Evolutionary conservation across 352 stramenopile species (phyloP), one percentile per base, ranked within the genome.

Genomic region (Blastocystis sp.): DNA sequence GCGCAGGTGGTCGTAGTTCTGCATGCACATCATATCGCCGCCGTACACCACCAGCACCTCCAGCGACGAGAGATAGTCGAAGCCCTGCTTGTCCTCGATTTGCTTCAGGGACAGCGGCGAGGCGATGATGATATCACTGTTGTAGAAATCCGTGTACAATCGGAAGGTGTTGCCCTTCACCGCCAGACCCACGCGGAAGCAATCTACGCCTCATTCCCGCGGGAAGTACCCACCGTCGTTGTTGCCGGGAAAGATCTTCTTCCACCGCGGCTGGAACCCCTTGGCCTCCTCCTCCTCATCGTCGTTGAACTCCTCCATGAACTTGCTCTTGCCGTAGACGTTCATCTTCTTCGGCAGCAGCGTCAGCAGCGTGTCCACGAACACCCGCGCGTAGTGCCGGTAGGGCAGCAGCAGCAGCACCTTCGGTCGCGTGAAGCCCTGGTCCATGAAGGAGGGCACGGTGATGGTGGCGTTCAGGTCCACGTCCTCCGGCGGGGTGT

Each of bases 101-200:
- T 87, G 69, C 21, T 62, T 61, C 45, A 89, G 45, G 0, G 62
- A 52, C n/a, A 89, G 69, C 6, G 81, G 81, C 19, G 69, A 87
- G 9, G 81, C 81, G 68, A 89, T 62, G 59, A 89, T 89, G 1
- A 89, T 14, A 42, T 89, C 81, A 9, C 70, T 87, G 57, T 89
- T 87, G 76, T 89, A 89, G 45, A 89, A 89, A 10, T 89, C 81
- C 28, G 62, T 87, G 61, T 59, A 89, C 7, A 89, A 24, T n/a
- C 52, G 45, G 17, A 69, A 52, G 4, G 42, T 84, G 19, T 80
- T 84, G 21, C 38, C 7, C 21, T 7, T 11, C 21, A 87, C 38
- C 19, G 68, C n/a, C n/a, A 89, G 7, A 34, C 81, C 81, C 11
- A 89, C 28, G n/a, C 81, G 45, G 60, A 89, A 89, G 57, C 70